phyloP scores from a whole-genome alignment of 495 filamentous ascomycete species.

The Xylaria flabelliformis region DNA sequence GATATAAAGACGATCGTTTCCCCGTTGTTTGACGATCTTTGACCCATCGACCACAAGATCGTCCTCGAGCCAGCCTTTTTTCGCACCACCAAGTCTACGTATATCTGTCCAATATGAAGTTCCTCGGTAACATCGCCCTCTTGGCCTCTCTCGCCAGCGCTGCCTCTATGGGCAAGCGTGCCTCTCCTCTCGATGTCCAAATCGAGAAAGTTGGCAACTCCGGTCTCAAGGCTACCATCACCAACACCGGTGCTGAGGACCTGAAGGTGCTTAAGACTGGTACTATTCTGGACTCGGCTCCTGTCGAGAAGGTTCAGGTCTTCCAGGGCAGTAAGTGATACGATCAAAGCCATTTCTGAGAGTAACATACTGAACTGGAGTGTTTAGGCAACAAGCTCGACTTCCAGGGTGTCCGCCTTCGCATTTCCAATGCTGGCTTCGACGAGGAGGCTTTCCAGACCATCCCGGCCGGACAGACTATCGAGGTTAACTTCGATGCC shows the following conservation, averaged over 20 bases:
- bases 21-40: constrained; percentile 16
- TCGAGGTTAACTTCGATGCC: constrained; percentile 64
- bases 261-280: constrained; percentile 68
- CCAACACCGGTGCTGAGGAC: constrained; percentile 61
- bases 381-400: constrained; percentile 53
- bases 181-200: constrained; percentile 56
- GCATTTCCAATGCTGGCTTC: constrained; percentile 53
- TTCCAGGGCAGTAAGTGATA: constrained; percentile 56
- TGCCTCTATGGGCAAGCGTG: constrained; percentile 50
- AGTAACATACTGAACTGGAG: background rate
- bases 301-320: constrained; percentile 67
- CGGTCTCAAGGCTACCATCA: constrained; percentile 65
- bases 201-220: constrained; percentile 61
- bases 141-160: constrained; percentile 55
- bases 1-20: constrained; percentile 27
- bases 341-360: background rate
- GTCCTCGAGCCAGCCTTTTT: constrained; percentile 1
- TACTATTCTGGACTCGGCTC: constrained; percentile 62
- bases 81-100: background rate
- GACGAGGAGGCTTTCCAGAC: constrained; percentile 59
- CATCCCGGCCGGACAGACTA: constrained; percentile 61
- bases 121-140: constrained; percentile 43
- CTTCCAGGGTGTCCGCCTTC: constrained; percentile 65
- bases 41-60: constrained; percentile 26
- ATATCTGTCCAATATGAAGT: constrained; percentile 45